Base-by-base conservation (phyloP, 495 filamentous ascomycete genomes). In the Aspergillus baeticus region DNA sequence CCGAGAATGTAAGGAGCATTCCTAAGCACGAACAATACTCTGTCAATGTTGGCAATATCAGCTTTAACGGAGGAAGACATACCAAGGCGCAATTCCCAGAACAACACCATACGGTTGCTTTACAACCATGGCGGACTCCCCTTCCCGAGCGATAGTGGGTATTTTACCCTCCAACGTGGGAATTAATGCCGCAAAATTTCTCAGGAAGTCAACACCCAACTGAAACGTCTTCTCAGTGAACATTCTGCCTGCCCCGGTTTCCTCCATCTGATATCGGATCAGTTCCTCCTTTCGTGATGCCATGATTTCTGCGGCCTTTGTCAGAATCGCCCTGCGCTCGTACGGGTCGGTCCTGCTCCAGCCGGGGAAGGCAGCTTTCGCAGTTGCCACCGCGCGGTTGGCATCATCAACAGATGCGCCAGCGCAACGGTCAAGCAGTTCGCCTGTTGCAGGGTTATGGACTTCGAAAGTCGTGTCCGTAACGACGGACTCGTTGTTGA, bases 71-170 rank as follows among this genome's bases (percentile, higher is more conserved):
- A 0, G 35, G 14, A 21, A 8, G 54, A 51, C 71, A 60, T 77
- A 90, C 89, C 92, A 96, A 26, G 92, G 91, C 17, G 90, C 91
- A 70, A 95, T 90, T 26, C 81, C 84, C 13, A 96, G 74, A 2
- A 92, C 72, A 22, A 94, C 90, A 17, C 91, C 91, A 60, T 84
- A 91, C 5, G 91, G 91, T 68, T 95, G 87, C 62, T 86, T 88
- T 45, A 84, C 71, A n/a, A 96, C 72, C 63, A 96, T 76, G 0
- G 87, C 87, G n/a, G 78, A 76, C 36, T 74, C 75, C 6, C 80
- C 80, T n/a, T 81, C 72, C 18, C 84, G 67, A 2, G 67, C 61
- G 7, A 80, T 72, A 10, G 75, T 73, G 0, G 89, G 88, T 26
- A 91, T 78, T 10, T 68, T 69, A 3, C 90, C 88, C 26, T 81